These are phyloP conservation scores for Candida pseudoviswanathii DNA, from an alignment of 1,139 yeast genomes.

Conservation along the genomic window DNA sequence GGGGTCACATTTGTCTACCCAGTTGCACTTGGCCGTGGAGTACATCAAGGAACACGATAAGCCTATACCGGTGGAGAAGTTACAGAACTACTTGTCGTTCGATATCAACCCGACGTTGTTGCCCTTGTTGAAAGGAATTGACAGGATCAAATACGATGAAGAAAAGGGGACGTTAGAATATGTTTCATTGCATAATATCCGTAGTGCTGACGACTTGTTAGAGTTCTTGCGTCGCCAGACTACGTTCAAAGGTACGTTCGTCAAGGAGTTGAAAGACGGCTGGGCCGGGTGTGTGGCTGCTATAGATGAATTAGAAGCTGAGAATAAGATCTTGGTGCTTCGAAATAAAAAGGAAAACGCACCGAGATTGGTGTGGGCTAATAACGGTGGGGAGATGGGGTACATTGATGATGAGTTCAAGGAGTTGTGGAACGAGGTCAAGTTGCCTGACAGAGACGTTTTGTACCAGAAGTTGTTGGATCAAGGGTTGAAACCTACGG, in stretches of 20 bases:
- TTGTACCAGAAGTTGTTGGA: constrained; percentile 77
- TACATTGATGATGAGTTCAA: constrained; percentile 82
- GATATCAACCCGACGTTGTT: constrained; percentile 55
- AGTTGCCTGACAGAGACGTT: constrained; percentile 75
- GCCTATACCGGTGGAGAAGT: constrained; percentile 64
- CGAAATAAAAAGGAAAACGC: constrained; percentile 91
- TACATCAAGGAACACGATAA: constrained; percentile 69
- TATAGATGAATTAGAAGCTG: constrained; percentile 73
- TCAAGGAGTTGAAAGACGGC: constrained; percentile 90
- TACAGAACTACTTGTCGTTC: constrained; percentile 59
- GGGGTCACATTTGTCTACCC: constrained; percentile 74
- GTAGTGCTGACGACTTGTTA: constrained; percentile 75
- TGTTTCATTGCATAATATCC: constrained; percentile 85
- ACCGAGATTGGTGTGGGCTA: constrained; percentile 92
- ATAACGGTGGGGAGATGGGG: constrained; percentile 73
- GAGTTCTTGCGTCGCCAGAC: constrained; percentile 77
- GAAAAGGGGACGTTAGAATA: constrained; percentile 72
- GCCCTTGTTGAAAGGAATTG: constrained; percentile 72
- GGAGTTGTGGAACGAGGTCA: constrained; percentile 75
- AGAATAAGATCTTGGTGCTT: constrained; percentile 75
- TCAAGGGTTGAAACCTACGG: constrained; percentile 91
- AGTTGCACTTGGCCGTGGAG: constrained; percentile 85
- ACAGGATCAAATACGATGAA: constrained; percentile 68
- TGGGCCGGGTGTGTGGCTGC: constrained; percentile 92
- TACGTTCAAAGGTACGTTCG: constrained; percentile 85